Percentiles rank a stretch among this genome's conserved stretches.
These are phyloP conservation scores for Lithohypha guttulata DNA, from an alignment of 2,329 filamentous ascomycete genomes.

Conservation along the genomic window DNA sequence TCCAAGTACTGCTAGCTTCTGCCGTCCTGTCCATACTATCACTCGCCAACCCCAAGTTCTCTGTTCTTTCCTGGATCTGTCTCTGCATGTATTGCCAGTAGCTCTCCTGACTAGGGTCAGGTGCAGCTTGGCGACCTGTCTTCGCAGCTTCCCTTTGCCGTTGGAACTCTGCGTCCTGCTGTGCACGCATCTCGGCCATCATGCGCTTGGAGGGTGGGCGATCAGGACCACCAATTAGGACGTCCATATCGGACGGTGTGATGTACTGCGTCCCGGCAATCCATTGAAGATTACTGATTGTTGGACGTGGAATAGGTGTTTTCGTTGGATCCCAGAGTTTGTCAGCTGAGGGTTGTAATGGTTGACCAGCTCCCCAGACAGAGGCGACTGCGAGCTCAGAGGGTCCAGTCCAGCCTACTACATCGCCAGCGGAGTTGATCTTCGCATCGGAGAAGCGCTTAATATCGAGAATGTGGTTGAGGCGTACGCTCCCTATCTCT, in stretches of 20 bases:
- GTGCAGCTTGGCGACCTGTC: constrained; percentile 28
- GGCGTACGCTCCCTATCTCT: constrained; percentile 60
- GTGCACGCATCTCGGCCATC: constrained; percentile 69
- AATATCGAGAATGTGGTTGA: constrained; percentile 60
- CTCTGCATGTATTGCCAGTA: constrained; percentile 72
- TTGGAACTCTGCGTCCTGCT: constrained; percentile 44
- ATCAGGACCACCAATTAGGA: constrained; percentile 80
- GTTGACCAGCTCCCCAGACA: constrained; percentile 66
- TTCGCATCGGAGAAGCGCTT: constrained; percentile 58
- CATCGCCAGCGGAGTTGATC: constrained; percentile 67
- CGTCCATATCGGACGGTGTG: constrained; percentile 73
- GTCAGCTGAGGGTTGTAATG: constrained; percentile 55
- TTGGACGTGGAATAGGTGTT: constrained; percentile 66
- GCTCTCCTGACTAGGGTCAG: constrained; percentile 42
- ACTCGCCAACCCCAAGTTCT: constrained; percentile 70
- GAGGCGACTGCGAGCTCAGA: constrained; percentile 76
- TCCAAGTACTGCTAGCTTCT: constrained; percentile 70
- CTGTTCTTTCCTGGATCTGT: constrained; percentile 81
- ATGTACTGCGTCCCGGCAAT: constrained; percentile 90
- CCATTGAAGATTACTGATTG: constrained; percentile 94
- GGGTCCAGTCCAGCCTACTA: constrained; percentile 81
- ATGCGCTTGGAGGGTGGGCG: constrained; percentile 81
- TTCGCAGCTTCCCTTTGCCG: constrained; percentile 28
- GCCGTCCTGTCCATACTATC: constrained; percentile 78
- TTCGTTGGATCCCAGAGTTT: constrained; percentile 68